Percentiles rank a stretch among this genome's conserved stretches.
Conservation (phyloP, 176 grass and related monocot species). For the Aegilops bicornis region DNA sequence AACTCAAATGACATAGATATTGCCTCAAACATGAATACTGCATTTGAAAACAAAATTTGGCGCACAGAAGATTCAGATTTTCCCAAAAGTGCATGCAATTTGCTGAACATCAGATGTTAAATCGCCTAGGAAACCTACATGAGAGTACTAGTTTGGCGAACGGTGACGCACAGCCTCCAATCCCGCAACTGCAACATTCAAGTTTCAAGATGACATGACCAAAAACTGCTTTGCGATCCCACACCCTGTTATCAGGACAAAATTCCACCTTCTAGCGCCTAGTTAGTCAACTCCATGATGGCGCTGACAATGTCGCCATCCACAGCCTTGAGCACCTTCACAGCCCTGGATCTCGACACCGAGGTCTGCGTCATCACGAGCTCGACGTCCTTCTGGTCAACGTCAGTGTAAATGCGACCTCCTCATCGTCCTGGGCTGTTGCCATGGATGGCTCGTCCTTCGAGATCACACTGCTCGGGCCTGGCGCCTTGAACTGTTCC, state of each 20-base stretch:
- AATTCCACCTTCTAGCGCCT: background rate
- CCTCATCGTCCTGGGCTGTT: constrained; percentile 3
- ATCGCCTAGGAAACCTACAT: too few species aligned
- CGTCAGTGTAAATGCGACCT: constrained; percentile 4
- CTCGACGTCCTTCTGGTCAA: constrained; percentile 26
- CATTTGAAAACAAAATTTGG: too few species aligned
- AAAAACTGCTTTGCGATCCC: background rate
- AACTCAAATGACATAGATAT: too few species aligned
- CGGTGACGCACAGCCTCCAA: too few species aligned
- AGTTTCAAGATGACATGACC: too few species aligned
- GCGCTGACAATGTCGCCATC: constrained; percentile 8
- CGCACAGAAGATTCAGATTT: too few species aligned
- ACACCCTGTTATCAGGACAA: background rate
- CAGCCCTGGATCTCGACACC: constrained; percentile 7
- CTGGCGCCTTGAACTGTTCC: constrained; percentile 9
- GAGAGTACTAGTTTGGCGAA: too few species aligned
- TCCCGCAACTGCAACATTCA: too few species aligned
- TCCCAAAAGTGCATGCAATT: too few species aligned
- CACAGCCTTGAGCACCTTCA: constrained; percentile 18
- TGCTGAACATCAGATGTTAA: too few species aligned
- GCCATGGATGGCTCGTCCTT: constrained; percentile 17
- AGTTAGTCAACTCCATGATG: constrained; percentile 36
- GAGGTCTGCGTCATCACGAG: constrained; percentile 2
- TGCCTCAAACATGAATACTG: too few species aligned
- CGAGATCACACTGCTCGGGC: background rate